phyloP scores from a whole-genome alignment of 202 grass and related monocot species.

The Sporobolus alterniflorus region DNA sequence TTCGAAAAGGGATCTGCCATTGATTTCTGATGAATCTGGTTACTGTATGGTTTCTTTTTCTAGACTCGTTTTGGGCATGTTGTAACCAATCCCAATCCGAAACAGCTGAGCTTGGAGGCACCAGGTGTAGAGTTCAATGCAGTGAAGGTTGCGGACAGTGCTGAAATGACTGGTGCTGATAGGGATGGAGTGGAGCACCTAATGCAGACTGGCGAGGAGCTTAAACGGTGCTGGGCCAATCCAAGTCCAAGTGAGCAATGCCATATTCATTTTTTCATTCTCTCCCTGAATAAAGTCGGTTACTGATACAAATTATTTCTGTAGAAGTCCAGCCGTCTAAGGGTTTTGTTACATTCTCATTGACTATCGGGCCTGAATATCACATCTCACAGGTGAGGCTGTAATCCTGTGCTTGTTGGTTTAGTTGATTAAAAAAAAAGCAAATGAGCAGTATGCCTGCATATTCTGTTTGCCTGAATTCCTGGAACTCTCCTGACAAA shows the following conservation, averaged over 20 bases:
- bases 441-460: not conserved
- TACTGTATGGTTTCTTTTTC: not conserved
- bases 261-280: slow-evolving; percentile 3
- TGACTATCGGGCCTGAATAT: slow-evolving; percentile 73
- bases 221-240: slow-evolving; percentile 73
- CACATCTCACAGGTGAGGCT: slow-evolving; percentile 80
- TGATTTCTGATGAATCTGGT: not conserved
- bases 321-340: slow-evolving; percentile 52
- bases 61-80: not conserved
- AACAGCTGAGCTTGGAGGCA: slow-evolving; percentile 38
- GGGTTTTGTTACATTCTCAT: slow-evolving; percentile 85
- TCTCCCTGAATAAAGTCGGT: slow-evolving; percentile 5
- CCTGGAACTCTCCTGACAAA: not conserved
- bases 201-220: slow-evolving; percentile 31
- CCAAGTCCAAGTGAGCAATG: slow-evolving; percentile 53
- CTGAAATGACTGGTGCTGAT: slow-evolving; percentile 15
- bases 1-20: not conserved
- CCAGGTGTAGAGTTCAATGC: slow-evolving; percentile 21
- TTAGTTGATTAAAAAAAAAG: not conserved
- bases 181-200: slow-evolving; percentile 28
- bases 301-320: slow-evolving; percentile 10
- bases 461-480: not conserved
- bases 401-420: not conserved
- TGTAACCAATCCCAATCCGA: slow-evolving; percentile 19
- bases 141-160: slow-evolving; percentile 32